These are phyloP conservation scores for Marsdenia floribunda DNA, from an alignment of 257 asterid species.

Conservation along the genomic window DNA sequence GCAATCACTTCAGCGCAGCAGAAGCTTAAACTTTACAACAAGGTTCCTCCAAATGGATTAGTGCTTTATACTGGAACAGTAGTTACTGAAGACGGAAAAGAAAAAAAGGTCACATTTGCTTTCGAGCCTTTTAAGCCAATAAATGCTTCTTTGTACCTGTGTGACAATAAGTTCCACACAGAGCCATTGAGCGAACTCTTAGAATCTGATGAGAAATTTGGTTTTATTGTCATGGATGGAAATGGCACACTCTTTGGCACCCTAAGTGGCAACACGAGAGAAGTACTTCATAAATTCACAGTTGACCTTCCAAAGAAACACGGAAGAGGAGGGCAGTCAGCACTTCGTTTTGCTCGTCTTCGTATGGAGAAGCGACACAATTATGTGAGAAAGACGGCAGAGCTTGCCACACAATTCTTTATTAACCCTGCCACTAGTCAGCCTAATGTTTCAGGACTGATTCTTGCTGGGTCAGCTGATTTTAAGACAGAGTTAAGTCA, in stretches of 20 bases:
- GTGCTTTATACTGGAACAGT: constrained; percentile 40
- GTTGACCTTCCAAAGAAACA: constrained; percentile 50
- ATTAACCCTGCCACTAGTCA: constrained; percentile 44
- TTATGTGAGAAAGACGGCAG: constrained; percentile 44
- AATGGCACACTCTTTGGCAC: constrained; percentile 48
- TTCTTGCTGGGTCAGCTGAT: constrained; percentile 47
- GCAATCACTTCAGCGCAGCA: constrained; percentile 48
- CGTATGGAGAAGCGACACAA: constrained; percentile 50
- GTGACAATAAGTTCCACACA: constrained; percentile 45
- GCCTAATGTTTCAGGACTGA: constrained; percentile 42
- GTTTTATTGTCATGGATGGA: constrained; percentile 48
- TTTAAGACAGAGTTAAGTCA: constrained; percentile 45
- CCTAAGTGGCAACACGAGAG: constrained; percentile 44
- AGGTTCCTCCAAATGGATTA: constrained; percentile 40
- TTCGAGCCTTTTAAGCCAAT: constrained; percentile 44
- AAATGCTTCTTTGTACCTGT: constrained; percentile 39
- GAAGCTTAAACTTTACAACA: constrained; percentile 39
- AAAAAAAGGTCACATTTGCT: constrained; percentile 43
- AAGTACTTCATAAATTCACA: constrained; percentile 42
- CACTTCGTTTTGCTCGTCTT: constrained; percentile 46
- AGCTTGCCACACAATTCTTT: constrained; percentile 43
- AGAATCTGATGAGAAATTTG: constrained; percentile 47
- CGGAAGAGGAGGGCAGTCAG: constrained; percentile 50
- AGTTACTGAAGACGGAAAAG: constrained; percentile 44
- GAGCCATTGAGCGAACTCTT: constrained; percentile 38